Evolutionary conservation across 2,329 filamentous ascomycete species (phyloP).

Genomic region (Gyromitra esculenta): DNA sequence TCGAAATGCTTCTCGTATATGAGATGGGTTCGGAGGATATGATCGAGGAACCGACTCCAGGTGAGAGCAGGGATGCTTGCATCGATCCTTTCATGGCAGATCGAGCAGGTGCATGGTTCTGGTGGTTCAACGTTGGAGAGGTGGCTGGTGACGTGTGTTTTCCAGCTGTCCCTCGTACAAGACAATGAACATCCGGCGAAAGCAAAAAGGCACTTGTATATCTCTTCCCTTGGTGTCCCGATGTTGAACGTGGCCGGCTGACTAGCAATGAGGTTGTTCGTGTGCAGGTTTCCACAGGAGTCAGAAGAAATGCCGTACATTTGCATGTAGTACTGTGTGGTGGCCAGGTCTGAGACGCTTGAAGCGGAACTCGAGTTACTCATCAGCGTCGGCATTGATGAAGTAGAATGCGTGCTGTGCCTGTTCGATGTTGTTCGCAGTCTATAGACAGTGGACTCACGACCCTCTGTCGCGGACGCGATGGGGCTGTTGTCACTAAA

Average conservation of each 20-base stretch:
- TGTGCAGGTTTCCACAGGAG: slow-evolving; percentile 27
- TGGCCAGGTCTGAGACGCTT: slow-evolving; percentile 9
- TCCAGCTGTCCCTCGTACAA: slow-evolving; percentile 14
- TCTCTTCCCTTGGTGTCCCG: background rate
- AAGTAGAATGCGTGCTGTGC: background rate
- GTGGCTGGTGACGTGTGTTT: slow-evolving; percentile 30
- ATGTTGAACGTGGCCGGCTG: background rate
- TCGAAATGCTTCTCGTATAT: background rate
- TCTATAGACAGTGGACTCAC: background rate
- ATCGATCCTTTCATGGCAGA: slow-evolving; percentile 13
- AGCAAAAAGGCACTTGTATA: slow-evolving; percentile 36
- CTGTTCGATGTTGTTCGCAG: background rate
- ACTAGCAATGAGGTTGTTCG: background rate
- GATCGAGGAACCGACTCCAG: slow-evolving; percentile 38
- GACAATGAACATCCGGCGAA: slow-evolving; percentile 21
- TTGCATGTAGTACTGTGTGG: background rate
- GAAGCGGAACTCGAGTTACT: background rate
- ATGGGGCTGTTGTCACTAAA: background rate
- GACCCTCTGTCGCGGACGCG: background rate
- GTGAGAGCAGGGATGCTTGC: background rate
- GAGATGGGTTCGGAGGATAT: slow-evolving; percentile 10
- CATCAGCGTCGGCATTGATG: slow-evolving; percentile 12
- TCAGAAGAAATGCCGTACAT: slow-evolving; percentile 38
- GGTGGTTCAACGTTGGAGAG: slow-evolving; percentile 21
- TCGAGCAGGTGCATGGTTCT: slow-evolving; percentile 25